Evolutionary conservation across 164 flowering plant genomes (phyloP), one percentile per base, ranked within the genome.

Genomic region (Houttuynia cordata): DNA sequence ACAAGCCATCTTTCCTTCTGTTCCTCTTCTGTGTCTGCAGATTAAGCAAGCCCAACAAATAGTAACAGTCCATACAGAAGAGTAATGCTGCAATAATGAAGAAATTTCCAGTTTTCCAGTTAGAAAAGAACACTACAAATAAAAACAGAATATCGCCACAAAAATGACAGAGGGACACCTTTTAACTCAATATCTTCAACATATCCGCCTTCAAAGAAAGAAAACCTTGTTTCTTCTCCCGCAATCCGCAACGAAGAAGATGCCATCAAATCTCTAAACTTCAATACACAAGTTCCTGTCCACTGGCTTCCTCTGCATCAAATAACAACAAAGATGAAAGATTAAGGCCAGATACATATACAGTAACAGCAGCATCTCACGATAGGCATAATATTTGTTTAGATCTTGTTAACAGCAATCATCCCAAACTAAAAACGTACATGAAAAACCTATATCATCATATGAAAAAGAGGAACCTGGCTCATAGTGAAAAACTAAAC

Each of bases 121-220:
- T 30, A 30, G 37, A 30, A 30, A 30, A 30, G 37, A 30, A 30
- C 2, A 30, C 37, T 30, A 30, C 37, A 30, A 30, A 30, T 6
- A 61, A 10, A 24, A 23, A 15, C 13, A 61, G 21, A 3, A 14
- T n/a, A 51, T 10, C 8, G 19, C 30, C 42, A 40, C 13, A 18
- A 34, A 24, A 61, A 51, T 61, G 56, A 60, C 41, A 65, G 53
- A 63, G 14, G 51, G 57, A 7, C 68, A 90, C 97, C 96, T 83
- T 80, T 73, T 19, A 53, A 55, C 56, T 79, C 71, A 34, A 69
- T 30, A 70, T 87, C 90, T 79, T 92, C 93, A 1, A 87, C 84
- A 71, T 92, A 92, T 60, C 96, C 82, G 67, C 96, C 98, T 62
- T 82, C 66, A 42, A 89, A 60, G 73, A 92, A 92, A 18, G 96